Conservation (phyloP, 2,329 filamentous ascomycete genomes). For the Cryphonectria radicalis region DNA sequence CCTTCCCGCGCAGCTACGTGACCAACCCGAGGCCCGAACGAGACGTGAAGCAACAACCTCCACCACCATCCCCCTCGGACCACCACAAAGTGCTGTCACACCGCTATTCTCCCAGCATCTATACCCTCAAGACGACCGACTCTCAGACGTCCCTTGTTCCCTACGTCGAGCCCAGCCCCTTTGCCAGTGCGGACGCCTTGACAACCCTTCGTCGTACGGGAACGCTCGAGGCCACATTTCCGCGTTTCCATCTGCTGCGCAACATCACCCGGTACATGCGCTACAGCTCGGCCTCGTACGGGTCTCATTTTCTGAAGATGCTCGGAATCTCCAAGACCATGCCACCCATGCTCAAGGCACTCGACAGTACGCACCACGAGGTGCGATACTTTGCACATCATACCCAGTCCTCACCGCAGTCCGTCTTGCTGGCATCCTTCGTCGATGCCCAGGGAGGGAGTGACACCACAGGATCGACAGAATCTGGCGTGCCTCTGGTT, state of each 20-base stretch:
- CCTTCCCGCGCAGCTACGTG: constrained; percentile 37
- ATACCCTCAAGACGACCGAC: constrained; percentile 61
- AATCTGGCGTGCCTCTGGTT: constrained; percentile 70
- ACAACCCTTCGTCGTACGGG: constrained; percentile 56
- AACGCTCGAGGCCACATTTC: constrained; percentile 62
- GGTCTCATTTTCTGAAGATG: constrained; percentile 64
- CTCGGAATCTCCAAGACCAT: constrained; percentile 63
- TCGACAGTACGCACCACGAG: constrained; percentile 60
- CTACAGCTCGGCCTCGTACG: constrained; percentile 70
- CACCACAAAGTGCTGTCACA: constrained; percentile 41
- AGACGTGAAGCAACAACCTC: constrained; percentile 32
- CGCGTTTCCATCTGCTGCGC: constrained; percentile 60
- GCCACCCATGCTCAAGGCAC: constrained; percentile 43
- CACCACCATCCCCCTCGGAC: constrained; percentile 26
- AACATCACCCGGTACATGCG: constrained; percentile 69
- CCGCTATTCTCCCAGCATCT: constrained; percentile 57
- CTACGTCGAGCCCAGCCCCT: constrained; percentile 53
- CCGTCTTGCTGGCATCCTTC: constrained; percentile 70
- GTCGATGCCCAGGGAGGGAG: constrained; percentile 71
- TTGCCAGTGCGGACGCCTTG: constrained; percentile 53
- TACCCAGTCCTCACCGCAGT: constrained; percentile 60
- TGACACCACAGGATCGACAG: constrained; percentile 66
- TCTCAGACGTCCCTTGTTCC: constrained; percentile 59
- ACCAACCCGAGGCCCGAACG: constrained; percentile 42
- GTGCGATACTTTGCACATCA: constrained; percentile 67